Evolutionary conservation across 1,284 basidiomycete genomes (phyloP).

Genomic region (Abortiporus biennis): DNA sequence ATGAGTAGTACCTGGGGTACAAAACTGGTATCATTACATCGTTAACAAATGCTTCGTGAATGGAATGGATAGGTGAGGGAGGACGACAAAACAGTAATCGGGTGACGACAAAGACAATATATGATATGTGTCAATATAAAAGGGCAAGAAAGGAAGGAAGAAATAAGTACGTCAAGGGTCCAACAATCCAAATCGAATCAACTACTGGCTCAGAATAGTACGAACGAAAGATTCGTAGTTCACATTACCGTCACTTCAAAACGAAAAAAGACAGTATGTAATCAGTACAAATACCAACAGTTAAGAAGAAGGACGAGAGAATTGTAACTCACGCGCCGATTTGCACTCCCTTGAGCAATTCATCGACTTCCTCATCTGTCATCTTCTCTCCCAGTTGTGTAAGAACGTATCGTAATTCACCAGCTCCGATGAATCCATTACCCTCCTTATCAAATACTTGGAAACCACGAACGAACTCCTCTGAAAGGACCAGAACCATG

Average conservation of each 20-base stretch:
- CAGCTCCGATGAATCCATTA: conserved; percentile 94
- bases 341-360: conserved; percentile 92
- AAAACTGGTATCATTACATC: conserved; percentile 2
- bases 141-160: too few relatives aligned
- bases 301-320: background rate
- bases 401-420: conserved; percentile 89
- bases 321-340: conserved; percentile 65
- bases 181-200: background rate
- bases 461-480: conserved; percentile 99
- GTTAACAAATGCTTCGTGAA: background rate
- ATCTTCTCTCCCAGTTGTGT: conserved; percentile 98
- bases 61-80: background rate
- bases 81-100: background rate
- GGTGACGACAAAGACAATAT: too few relatives aligned
- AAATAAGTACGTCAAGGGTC: background rate
- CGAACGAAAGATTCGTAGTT: conserved; percentile 97
- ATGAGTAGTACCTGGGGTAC: too few relatives aligned
- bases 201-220: conserved; percentile 80
- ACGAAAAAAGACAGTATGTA: conserved; percentile 3
- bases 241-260: conserved; percentile 87
- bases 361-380: conserved; percentile 96
- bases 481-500: too few relatives aligned
- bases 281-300: conserved; percentile 13
- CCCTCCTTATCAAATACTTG: conserved; percentile 99
- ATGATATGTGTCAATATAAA: too few relatives aligned